phyloP scores from a whole-genome alignment of 345 rosid genomes.

The Alliaria petiolata region DNA sequence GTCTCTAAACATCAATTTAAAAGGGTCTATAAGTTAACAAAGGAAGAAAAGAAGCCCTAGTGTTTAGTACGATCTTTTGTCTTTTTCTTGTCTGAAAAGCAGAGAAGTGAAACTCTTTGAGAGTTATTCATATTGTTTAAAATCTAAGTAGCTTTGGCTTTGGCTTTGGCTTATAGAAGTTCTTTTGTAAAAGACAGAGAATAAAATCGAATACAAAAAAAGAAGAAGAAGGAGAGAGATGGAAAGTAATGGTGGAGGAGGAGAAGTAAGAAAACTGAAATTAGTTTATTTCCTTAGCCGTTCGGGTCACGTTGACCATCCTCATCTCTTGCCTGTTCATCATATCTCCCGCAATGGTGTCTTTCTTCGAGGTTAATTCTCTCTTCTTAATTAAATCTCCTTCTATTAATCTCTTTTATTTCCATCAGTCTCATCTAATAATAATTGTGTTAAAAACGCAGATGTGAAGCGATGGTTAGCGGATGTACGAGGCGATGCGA shows the following conservation, averaged over 20 bases:
- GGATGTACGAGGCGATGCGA: slow-evolving; percentile 62
- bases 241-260: slow-evolving; percentile 35
- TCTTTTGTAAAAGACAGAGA: slow-evolving; percentile 19
- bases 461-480: slow-evolving; percentile 77
- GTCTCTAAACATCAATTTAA: neutral
- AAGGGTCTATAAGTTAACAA: slow-evolving; percentile 1
- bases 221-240: slow-evolving; percentile 1
- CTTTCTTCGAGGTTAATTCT: slow-evolving; percentile 49
- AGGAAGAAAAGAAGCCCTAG: slow-evolving; percentile 3
- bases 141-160: slow-evolving; percentile 5
- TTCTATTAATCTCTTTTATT: neutral
- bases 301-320: slow-evolving; percentile 56
- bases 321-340: slow-evolving; percentile 67
- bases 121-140: neutral
- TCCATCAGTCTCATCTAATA: neutral
- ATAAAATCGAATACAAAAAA: neutral
- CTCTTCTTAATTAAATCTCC: neutral
- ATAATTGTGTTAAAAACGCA: slow-evolving; percentile 9
- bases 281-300: slow-evolving; percentile 65
- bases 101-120: slow-evolving; percentile 2
- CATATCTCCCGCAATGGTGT: slow-evolving; percentile 51
- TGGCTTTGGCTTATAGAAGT: slow-evolving; percentile 4
- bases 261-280: slow-evolving; percentile 57
- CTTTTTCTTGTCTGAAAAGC: slow-evolving; percentile 29
- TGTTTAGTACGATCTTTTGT: slow-evolving; percentile 18